phyloP scores from a whole-genome alignment of 108 stramenopile species.

The Nitzschia sp. region DNA sequence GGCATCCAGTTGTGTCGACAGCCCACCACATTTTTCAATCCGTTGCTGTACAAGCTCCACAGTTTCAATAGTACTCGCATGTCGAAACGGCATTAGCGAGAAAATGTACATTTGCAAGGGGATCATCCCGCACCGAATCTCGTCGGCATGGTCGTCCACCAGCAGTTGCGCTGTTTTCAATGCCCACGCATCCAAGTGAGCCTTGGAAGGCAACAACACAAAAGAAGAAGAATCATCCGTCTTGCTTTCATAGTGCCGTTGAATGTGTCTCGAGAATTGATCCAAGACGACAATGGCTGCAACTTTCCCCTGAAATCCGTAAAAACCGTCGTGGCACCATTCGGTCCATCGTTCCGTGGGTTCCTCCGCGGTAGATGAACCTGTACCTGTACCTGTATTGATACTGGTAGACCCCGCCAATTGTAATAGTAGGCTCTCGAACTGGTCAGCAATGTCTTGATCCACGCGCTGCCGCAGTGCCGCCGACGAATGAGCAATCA shows the following conservation, averaged over 20 bases:
- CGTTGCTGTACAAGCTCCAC: slow-evolving; percentile 56
- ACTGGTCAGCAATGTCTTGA: slow-evolving; percentile 58
- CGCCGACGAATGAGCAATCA: slow-evolving; percentile 74
- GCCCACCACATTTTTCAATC: slow-evolving; percentile 35
- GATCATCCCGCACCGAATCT: slow-evolving; percentile 77
- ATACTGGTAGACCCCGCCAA: no score
- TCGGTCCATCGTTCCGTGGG: slow-evolving; percentile 15
- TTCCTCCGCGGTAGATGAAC: not conserved
- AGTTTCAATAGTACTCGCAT: slow-evolving; percentile 62
- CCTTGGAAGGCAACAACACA: slow-evolving; percentile 30
- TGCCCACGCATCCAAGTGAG: slow-evolving; percentile 54
- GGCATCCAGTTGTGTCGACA: slow-evolving; percentile 52
- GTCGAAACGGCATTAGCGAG: slow-evolving; percentile 83
- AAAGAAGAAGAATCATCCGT: not conserved
- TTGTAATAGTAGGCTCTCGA: slow-evolving; percentile 44
- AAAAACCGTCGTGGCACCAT: slow-evolving; percentile 51
- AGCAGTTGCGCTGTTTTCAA: slow-evolving; percentile 52
- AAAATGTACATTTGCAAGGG: slow-evolving; percentile 79
- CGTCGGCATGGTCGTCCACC: slow-evolving; percentile 40
- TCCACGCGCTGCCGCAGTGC: slow-evolving; percentile 54
- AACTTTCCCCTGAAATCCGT: slow-evolving; percentile 75
- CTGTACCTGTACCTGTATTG: no score
- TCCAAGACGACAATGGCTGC: slow-evolving; percentile 85
- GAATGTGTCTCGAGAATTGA: slow-evolving; percentile 84
- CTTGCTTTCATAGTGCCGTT: slow-evolving; percentile 45